Conservation (phyloP, 129 eudicot genomes). For the Escallonia rubra region DNA sequence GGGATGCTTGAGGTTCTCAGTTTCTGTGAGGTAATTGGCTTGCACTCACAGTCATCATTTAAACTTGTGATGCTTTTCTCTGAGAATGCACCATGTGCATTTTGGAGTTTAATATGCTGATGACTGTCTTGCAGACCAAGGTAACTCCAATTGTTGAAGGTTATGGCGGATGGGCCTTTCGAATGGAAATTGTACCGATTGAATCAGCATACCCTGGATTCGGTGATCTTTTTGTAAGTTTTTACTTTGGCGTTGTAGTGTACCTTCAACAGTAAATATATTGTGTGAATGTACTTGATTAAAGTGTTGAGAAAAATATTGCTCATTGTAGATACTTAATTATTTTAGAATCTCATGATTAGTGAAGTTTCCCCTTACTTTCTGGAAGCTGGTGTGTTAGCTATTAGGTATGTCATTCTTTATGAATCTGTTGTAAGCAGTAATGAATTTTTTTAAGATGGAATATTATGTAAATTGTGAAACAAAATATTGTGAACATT, state of each 20-base stretch:
- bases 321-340: no score
- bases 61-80: neutral
- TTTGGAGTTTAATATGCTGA: constrained; percentile 6
- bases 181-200: constrained; percentile 91
- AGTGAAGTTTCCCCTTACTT: no score
- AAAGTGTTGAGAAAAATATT: no score
- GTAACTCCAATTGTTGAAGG: constrained; percentile 99
- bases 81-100: neutral
- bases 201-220: constrained; percentile 99
- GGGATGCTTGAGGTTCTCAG: constrained; percentile 85
- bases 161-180: constrained; percentile 96
- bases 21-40: constrained; percentile 76
- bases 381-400: no score
- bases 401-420: no score
- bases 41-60: constrained; percentile 1
- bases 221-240: constrained; percentile 85
- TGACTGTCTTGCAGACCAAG: constrained; percentile 63
- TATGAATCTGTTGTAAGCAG: no score
- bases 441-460: no score
- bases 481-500: no score
- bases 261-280: neutral
- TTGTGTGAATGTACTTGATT: no score
- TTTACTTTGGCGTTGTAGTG: constrained; percentile 2
- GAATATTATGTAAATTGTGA: no score
- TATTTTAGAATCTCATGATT: no score